Percentiles rank a stretch among this genome's conserved stretches.
These are phyloP conservation scores for Cryphonectria carpinicola DNA, from an alignment of 2,329 filamentous ascomycete genomes.

Conservation along the genomic window DNA sequence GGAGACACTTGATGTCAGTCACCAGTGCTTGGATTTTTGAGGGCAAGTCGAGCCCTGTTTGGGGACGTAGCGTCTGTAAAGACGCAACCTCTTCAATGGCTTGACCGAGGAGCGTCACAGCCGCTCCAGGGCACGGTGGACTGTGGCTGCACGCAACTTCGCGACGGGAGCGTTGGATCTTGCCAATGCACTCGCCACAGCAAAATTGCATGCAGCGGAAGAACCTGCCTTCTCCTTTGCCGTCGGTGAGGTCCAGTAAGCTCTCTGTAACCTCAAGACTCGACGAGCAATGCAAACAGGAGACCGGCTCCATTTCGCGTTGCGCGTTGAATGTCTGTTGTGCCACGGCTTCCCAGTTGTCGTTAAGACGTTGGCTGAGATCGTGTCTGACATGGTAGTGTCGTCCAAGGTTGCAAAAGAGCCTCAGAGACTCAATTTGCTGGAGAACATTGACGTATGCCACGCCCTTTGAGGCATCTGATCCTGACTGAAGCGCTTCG, in stretches of 20 bases:
- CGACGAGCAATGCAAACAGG: constrained; percentile 38
- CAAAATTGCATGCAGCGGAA: constrained; percentile 40
- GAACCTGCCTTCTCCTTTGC: constrained; percentile 31
- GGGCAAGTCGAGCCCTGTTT: constrained; percentile 26
- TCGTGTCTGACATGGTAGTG: constrained; percentile 42
- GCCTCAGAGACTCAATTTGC: constrained; percentile 48
- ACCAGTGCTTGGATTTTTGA: constrained; percentile 43
- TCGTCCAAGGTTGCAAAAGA: constrained; percentile 51
- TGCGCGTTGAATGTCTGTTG: constrained; percentile 42
- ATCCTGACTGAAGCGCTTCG: constrained; percentile 37
- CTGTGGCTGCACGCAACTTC: constrained; percentile 34
- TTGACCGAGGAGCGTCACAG: constrained; percentile 33
- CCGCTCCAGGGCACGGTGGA: constrained; percentile 32
- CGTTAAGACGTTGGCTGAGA: neutral
- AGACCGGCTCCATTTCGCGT: constrained; percentile 34
- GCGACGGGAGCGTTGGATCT: neutral
- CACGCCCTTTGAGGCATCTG: constrained; percentile 21
- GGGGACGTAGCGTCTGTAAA: neutral
- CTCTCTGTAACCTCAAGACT: constrained; percentile 33
- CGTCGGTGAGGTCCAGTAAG: constrained; percentile 28
- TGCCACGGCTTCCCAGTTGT: constrained; percentile 34
- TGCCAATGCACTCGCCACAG: constrained; percentile 38
- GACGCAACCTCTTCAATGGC: constrained; percentile 34
- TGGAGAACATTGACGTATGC: constrained; percentile 48
- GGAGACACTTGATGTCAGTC: constrained; percentile 36